A percentile compares a stretch with the other conserved stretches of the same genome.
phyloP scores from a whole-genome alignment of 208 protist genomes.

The Kentomonas sorsogonicus region DNA sequence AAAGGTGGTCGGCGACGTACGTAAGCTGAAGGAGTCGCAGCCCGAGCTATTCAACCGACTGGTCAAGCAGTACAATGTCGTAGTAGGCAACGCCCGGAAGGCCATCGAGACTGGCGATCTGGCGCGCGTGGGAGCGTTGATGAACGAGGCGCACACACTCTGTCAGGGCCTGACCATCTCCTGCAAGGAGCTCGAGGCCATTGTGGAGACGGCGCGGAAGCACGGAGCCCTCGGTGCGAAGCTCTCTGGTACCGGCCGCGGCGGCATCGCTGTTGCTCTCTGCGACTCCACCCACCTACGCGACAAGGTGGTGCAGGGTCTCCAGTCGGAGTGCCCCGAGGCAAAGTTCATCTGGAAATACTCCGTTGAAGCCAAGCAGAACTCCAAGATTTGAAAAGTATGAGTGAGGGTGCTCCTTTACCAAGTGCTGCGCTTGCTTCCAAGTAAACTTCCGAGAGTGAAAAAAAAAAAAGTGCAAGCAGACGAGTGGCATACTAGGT shows the following conservation, averaged over 20 bases:
- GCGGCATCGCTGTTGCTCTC: constrained; percentile 69
- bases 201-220: constrained; percentile 35
- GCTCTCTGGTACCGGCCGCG: constrained; percentile 74
- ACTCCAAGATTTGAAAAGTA: too few species aligned
- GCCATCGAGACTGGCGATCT: constrained; percentile 45
- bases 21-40: constrained; percentile 33
- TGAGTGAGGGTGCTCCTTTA: too few species aligned
- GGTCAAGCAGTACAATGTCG: constrained; percentile 28
- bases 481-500: too few species aligned
- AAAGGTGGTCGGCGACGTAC: constrained; percentile 60
- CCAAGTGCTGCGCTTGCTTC: too few species aligned
- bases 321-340: constrained; percentile 30
- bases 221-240: constrained; percentile 70
- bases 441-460: too few species aligned
- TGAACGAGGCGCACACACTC: constrained; percentile 66
- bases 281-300: constrained; percentile 19
- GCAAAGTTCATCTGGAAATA: constrained; percentile 79
- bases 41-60: constrained; percentile 40
- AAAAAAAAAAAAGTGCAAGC: too few species aligned
- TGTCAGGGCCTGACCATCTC: constrained; percentile 58
- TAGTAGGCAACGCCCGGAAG: constrained; percentile 28
- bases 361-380: constrained; percentile 26
- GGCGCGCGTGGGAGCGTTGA: constrained; percentile 33
- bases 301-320: constrained; percentile 33
- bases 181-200: constrained; percentile 60